Base-by-base conservation (phyloP, 768 basidiomycete species). In the Hygrophoropsis aurantiaca region DNA sequence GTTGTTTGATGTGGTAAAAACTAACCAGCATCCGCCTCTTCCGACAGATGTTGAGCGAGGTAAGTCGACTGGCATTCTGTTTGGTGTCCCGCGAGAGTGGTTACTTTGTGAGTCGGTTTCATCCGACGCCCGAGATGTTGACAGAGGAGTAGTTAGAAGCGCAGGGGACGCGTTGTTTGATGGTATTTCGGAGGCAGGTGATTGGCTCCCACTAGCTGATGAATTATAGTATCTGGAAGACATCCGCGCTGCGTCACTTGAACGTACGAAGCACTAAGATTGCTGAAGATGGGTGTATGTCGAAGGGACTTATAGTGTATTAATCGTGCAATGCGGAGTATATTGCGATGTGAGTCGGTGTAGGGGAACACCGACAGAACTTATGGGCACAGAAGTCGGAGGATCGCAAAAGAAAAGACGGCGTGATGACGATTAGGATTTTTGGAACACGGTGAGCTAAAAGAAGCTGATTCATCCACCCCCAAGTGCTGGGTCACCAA, bases 1-100 rank as follows among this genome's bases (percentile, higher is more conserved):
- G 50, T 21, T 19, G 32, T 13, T 21, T 41, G 36, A 40, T 34
- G 33, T 41, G 51, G 35, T 42, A 33, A 47, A 44, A 33, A 75
- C 86, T 60, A 61, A 88, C 87, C 87, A 90, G 69, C 87, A 89
- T 36, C 87, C 87, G 53, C 87, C 87, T 66, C 82, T 85, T 49
- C 82, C 78, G 39, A 80, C 75, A 11, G 78, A 74, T 36, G 72
- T 66, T 40, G 71, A 73, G 42, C 79, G 77, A 51, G 80, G 75
- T 42, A 79, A 72, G 60, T 79, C 79, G 34, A 72, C 66, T 13
- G 74, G 67, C 40, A 72, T 66, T 50, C 71, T 74, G 53, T 63
- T 74, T 8, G 79, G 78, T 11, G 78, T 79, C 42, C n/a, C 69
- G 65, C 61, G 61, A 16, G 54, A 54, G n/a, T 11, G 38, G 5